Base-by-base conservation (phyloP, 495 filamentous ascomycete species). In the Talaromyces stipitatus region DNA sequence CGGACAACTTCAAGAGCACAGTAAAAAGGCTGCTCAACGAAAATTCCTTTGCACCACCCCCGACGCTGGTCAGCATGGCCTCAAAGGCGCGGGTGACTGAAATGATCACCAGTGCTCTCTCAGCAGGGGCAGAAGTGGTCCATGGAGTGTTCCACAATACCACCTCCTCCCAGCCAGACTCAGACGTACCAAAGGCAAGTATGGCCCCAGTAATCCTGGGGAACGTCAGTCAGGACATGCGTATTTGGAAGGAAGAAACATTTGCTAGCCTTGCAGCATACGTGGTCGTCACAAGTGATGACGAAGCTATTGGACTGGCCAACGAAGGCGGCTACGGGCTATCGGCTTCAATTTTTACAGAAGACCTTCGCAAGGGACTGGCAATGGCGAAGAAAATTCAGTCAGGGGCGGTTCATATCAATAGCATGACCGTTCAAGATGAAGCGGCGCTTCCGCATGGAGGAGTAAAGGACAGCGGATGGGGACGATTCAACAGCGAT, bases 401-500 rank as follows among this genome's bases (percentile, higher is more conserved):
- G 54, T 65, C 74, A 14, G 78, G 78, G 1, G 86, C 86, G 27
- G 87, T 96, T 23, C 91, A 95, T 69, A 91, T 95, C 64, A 96
- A 96, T 65, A 82, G 75, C 58, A 91, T 92, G 87, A 89, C 84
- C 0, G 82, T 95, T 5, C 89, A 95, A 62, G 91, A 96, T 62
- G 90, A 95, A 72, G 73, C 83, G 2, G 76, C 73, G 18, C 66
- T 95, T 50, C 89, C 90, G 14, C 90, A 95, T 72, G 90, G 91
- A 12, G 91, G 91, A 20, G 82, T 84, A 53, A 96, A 96, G 79
- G 81, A 83, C 54, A 90, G 86, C 61, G 91, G 91, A 3, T 92
- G 82, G 73, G 91, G 91, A 0, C 66, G 82, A 8, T 85, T 85
- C 62, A 82, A 82, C 64, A 73, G 69, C 0, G 67, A 65, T 22